Evolutionary conservation across 2,329 filamentous ascomycete species (phyloP).

Genomic region (Hansfordia pulvinata): DNA sequence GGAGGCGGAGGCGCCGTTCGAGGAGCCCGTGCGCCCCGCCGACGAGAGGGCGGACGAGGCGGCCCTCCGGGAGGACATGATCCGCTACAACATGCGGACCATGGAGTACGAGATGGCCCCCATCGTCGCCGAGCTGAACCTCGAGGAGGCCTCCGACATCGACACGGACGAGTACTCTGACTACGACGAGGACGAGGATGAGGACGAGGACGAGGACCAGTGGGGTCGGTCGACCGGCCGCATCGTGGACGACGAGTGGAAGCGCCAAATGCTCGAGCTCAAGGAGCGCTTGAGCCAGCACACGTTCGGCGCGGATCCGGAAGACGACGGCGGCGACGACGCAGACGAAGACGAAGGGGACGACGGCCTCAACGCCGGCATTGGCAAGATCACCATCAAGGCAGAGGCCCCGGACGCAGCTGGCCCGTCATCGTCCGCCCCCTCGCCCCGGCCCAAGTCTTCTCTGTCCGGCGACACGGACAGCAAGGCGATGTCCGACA

Average conservation of each 20-base stretch:
- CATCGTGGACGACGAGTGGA: constrained; percentile 61
- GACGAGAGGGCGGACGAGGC: constrained; percentile 74
- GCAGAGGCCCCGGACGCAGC: constrained; percentile 5
- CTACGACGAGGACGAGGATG: constrained; percentile 37
- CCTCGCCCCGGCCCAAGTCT: constrained; percentile 12
- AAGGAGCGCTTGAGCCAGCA: constrained; percentile 49
- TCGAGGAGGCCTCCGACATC: constrained; percentile 55
- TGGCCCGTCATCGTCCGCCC: background rate
- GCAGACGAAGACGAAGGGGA: constrained; percentile 28
- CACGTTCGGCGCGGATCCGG: constrained; percentile 33
- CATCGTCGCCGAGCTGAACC: constrained; percentile 80
- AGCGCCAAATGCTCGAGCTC: constrained; percentile 71
- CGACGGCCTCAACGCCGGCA: constrained; percentile 22
- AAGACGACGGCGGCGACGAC: constrained; percentile 36
- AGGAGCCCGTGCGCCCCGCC: constrained; percentile 48
- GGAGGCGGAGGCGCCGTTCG: constrained; percentile 25
- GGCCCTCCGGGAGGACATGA: constrained; percentile 70
- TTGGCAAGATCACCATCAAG: constrained; percentile 21
- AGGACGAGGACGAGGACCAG: constrained; percentile 50
- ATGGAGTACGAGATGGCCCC: constrained; percentile 70
- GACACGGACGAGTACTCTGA: constrained; percentile 36
- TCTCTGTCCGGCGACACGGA: too few species aligned
- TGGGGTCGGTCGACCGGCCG: constrained; percentile 59
- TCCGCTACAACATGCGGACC: constrained; percentile 55
- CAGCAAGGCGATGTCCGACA: constrained; percentile 1